These are phyloP conservation scores for Solanum aculeatissimum DNA, from an alignment of 305 asterid genomes.

Conservation along the genomic window DNA sequence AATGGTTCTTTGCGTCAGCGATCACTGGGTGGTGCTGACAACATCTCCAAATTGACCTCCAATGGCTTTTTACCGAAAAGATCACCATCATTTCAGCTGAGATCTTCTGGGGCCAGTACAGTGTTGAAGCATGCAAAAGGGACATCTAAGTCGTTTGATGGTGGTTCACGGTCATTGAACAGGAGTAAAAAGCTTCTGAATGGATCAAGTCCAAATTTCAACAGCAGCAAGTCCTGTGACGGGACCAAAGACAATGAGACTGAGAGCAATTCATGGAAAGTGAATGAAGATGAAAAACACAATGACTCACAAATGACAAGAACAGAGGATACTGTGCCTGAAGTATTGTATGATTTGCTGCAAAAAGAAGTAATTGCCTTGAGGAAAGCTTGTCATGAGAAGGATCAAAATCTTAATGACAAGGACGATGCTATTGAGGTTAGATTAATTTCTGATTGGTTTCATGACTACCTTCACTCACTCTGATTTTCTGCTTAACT, in stretches of 20 bases:
- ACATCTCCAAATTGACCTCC: conserved; percentile 65
- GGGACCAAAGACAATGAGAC: conserved; percentile 69
- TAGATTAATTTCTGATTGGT: conserved; percentile 8
- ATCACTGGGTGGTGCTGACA: conserved; percentile 90
- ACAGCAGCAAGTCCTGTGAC: conserved; percentile 87
- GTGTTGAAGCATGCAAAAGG: conserved; percentile 96
- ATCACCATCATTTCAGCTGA: conserved; percentile 85
- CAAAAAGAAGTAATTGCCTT: conserved; percentile 87
- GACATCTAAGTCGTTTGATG: conserved; percentile 96
- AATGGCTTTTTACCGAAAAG: conserved; percentile 89
- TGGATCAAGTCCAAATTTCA: conserved; percentile 82
- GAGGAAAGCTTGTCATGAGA: conserved; percentile 89
- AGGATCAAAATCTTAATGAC: conserved; percentile 97
- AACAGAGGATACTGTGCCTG: conserved; percentile 71
- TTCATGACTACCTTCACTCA: conserved; percentile 1
- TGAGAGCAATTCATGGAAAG: conserved; percentile 57
- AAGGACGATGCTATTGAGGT: conserved; percentile 99
- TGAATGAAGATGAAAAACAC: conserved; percentile 49
- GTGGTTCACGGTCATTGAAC: conserved; percentile 81
- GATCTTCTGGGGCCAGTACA: conserved; percentile 84
- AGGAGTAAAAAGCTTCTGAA: conserved; percentile 76
- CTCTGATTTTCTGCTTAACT: neutral
- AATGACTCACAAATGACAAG: conserved; percentile 46
- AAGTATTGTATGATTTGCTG: conserved; percentile 64
- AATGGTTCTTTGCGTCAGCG: conserved; percentile 81